These are phyloP conservation scores for Suhomyces yuchorum DNA, from an alignment of 1,139 yeast genomes.

Conservation along the genomic window DNA sequence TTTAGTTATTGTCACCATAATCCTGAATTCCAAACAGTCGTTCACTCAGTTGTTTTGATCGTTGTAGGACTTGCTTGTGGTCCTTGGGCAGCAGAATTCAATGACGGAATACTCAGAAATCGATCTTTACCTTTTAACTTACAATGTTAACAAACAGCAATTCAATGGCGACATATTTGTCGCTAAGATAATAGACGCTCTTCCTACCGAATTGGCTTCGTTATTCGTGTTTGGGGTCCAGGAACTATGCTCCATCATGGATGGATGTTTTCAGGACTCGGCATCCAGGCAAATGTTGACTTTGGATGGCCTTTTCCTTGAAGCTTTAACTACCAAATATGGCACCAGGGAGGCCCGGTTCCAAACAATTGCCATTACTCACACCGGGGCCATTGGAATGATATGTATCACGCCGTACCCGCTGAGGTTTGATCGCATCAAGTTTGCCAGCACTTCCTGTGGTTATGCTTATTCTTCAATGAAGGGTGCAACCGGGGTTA, in stretches of 20 bases:
- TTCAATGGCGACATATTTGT: slow-evolving; percentile 28
- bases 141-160: slow-evolving; percentile 39
- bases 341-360: slow-evolving; percentile 37
- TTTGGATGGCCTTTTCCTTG: slow-evolving; percentile 43
- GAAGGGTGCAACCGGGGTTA: slow-evolving; percentile 73
- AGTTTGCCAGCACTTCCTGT: slow-evolving; percentile 43
- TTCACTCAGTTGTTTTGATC: not conserved
- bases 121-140: slow-evolving; percentile 38
- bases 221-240: slow-evolving; percentile 72
- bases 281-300: slow-evolving; percentile 44
- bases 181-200: slow-evolving; percentile 25
- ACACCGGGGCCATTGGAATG: slow-evolving; percentile 68
- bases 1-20: not conserved
- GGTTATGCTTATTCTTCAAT: slow-evolving; percentile 64
- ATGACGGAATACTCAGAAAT: slow-evolving; percentile 11
- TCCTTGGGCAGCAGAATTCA: not conserved
- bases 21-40: not conserved
- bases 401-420: slow-evolving; percentile 53
- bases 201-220: slow-evolving; percentile 42
- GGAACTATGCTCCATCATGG: slow-evolving; percentile 67
- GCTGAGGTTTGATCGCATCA: slow-evolving; percentile 33
- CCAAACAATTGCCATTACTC: slow-evolving; percentile 47
- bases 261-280: slow-evolving; percentile 52
- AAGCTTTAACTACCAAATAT: slow-evolving; percentile 38
- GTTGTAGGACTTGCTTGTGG: not conserved